Percentiles rank a stretch among this genome's conserved stretches.
Conservation (phyloP, 805 yeast genomes). For the Sugiyamaella floridensis region DNA sequence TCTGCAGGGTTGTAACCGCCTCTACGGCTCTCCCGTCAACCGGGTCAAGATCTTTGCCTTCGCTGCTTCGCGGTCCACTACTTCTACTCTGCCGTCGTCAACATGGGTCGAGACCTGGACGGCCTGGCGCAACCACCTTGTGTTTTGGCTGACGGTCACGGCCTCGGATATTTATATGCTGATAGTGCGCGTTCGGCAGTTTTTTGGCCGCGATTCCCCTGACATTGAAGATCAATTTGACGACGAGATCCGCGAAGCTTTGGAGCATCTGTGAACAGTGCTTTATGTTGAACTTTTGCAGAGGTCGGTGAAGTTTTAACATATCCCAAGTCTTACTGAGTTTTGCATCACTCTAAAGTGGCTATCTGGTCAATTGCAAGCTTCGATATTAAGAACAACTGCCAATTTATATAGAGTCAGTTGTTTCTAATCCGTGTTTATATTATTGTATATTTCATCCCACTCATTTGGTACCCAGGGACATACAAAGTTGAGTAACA, state of each 20-base stretch:
- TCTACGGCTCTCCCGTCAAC: conserved; percentile 67
- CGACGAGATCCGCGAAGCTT: conserved; percentile 11
- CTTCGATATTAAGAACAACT: no score
- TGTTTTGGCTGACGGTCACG: conserved; percentile 9
- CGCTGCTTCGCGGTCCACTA: conserved; percentile 37
- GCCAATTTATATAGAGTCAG: no score
- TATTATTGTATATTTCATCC: no score
- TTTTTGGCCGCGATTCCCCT: background rate
- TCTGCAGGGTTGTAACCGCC: conserved; percentile 61
- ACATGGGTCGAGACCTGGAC: conserved; percentile 1
- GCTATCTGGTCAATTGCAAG: no score
- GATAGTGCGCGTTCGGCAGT: conserved; percentile 6
- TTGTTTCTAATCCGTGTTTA: no score
- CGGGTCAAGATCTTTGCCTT: conserved; percentile 56
- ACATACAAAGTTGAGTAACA: no score
- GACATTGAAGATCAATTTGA: conserved; percentile 13
- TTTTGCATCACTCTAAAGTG: no score
- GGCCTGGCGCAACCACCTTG: conserved; percentile 10
- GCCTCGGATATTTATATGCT: conserved; percentile 11
- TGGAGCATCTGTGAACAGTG: conserved; percentile 3
- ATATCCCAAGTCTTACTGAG: no score
- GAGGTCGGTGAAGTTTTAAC: no score
- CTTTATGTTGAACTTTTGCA: no score
- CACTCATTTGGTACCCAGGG: no score
- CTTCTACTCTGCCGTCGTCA: background rate